phyloP scores from a whole-genome alignment of 805 yeast genomes.

The Wickerhamomyces canadensis region DNA sequence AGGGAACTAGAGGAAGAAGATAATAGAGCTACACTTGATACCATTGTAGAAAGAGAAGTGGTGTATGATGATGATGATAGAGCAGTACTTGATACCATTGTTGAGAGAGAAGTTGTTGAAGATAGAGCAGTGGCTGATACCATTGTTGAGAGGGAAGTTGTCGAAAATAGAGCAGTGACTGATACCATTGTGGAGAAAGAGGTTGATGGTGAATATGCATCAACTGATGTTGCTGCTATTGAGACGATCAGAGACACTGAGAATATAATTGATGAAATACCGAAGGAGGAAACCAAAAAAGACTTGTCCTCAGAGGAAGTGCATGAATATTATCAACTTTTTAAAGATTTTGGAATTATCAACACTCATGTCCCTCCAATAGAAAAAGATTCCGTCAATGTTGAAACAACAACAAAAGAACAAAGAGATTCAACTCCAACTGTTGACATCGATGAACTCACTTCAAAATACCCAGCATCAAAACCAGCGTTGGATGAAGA shows the following conservation, averaged over 20 bases:
- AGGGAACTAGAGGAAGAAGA: slow-evolving; percentile 7
- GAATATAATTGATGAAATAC: too few relatives aligned
- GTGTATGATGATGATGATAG: slow-evolving; percentile 2
- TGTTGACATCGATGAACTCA: neutral
- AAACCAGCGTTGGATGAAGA: slow-evolving; percentile 32
- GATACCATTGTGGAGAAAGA: slow-evolving; percentile 2
- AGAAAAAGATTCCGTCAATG: too few relatives aligned
- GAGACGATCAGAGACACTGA: too few relatives aligned
- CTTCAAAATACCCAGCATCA: slow-evolving; percentile 2
- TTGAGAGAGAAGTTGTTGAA: neutral
- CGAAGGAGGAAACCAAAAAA: too few relatives aligned
- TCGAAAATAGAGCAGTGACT: neutral
- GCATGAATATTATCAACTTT: slow-evolving; percentile 27
- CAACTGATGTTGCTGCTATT: too few relatives aligned
- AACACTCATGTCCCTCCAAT: neutral
- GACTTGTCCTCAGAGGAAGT: too few relatives aligned
- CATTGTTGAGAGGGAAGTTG: neutral
- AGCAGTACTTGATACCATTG: neutral
- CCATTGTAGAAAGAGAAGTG: neutral
- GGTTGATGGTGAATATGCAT: neutral
- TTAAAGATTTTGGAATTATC: slow-evolving; percentile 30
- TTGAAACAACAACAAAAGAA: too few relatives aligned
- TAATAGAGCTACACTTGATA: neutral
- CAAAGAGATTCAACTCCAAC: too few relatives aligned
- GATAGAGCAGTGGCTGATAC: neutral